phyloP scores from a whole-genome alignment of 257 asterid species.

The Nicotiana tomentosiformis region DNA sequence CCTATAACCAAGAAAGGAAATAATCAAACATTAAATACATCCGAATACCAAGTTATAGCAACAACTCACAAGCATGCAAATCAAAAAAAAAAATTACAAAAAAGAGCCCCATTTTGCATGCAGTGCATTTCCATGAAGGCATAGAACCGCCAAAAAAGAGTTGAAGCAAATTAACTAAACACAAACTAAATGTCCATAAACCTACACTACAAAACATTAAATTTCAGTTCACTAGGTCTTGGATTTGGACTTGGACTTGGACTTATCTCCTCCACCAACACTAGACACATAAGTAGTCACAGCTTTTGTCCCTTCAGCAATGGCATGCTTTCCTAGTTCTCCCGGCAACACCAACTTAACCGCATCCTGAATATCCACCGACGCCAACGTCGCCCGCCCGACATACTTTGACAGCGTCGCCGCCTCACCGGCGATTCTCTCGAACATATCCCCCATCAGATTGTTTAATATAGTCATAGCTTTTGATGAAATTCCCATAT shows the following conservation, averaged over 20 bases:
- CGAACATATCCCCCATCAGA: slow-evolving; percentile 74
- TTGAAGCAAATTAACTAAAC: neutral
- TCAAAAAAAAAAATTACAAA: too few relatives aligned
- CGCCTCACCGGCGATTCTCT: slow-evolving; percentile 67
- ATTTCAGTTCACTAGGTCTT: neutral
- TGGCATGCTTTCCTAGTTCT: slow-evolving; percentile 74
- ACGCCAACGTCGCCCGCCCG: slow-evolving; percentile 46
- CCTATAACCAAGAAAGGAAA: too few relatives aligned
- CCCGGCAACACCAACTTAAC: slow-evolving; percentile 84
- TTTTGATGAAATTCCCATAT: slow-evolving; percentile 57
- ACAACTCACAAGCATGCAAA: too few relatives aligned
- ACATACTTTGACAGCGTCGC: slow-evolving; percentile 36
- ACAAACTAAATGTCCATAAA: neutral
- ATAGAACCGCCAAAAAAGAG: too few relatives aligned
- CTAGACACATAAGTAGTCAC: slow-evolving; percentile 33
- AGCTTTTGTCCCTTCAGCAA: slow-evolving; percentile 75
- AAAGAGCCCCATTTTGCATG: too few relatives aligned
- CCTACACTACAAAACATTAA: neutral
- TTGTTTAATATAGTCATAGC: slow-evolving; percentile 68
- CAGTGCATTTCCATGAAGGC: too few relatives aligned
- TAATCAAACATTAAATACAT: too few relatives aligned
- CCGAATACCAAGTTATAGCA: too few relatives aligned
- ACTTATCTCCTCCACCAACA: neutral
- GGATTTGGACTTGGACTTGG: slow-evolving; percentile 6
- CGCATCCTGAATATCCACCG: slow-evolving; percentile 76